These are phyloP conservation scores for Solanum aculeatissimum DNA, from an alignment of 305 asterid genomes.

Conservation along the genomic window DNA sequence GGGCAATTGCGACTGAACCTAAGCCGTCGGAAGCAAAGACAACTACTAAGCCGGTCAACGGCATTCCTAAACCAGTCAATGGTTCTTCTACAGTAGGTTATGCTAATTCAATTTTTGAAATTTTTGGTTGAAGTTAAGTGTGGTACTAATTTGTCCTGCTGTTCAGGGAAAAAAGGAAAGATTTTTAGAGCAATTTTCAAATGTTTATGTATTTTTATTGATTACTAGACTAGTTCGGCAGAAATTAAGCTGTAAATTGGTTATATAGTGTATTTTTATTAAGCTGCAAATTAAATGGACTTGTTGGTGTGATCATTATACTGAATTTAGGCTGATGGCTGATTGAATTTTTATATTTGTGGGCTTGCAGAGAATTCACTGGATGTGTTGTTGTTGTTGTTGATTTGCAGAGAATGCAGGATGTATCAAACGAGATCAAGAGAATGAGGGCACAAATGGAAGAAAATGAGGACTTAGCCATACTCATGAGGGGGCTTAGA, in stretches of 20 bases:
- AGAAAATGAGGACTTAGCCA: constrained; percentile 79
- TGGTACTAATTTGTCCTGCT: neutral
- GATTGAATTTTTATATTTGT: constrained; percentile 3
- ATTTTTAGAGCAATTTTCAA: neutral
- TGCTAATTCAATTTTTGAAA: neutral
- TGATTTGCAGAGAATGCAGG: constrained; percentile 75
- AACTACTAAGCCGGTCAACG: constrained; percentile 32
- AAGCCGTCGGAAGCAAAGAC: constrained; percentile 39
- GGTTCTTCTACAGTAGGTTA: constrained; percentile 56
- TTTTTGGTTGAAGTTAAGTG: neutral
- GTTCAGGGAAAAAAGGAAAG: neutral
- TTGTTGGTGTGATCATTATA: neutral
- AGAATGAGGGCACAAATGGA: constrained; percentile 97
- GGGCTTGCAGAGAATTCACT: constrained; percentile 54
- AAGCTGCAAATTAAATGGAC: neutral
- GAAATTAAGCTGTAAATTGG: neutral
- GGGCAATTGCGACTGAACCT: constrained; percentile 87
- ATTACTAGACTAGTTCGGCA: neutral
- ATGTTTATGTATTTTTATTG: neutral
- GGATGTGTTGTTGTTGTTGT: neutral
- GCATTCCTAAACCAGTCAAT: constrained; percentile 49
- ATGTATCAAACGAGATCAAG: constrained; percentile 85
- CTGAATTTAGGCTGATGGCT: neutral
- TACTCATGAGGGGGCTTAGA: constrained; percentile 91
- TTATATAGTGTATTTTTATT: neutral